phyloP scores from a whole-genome alignment of 2,329 filamentous ascomycete species.

The Cercospora zeina region DNA sequence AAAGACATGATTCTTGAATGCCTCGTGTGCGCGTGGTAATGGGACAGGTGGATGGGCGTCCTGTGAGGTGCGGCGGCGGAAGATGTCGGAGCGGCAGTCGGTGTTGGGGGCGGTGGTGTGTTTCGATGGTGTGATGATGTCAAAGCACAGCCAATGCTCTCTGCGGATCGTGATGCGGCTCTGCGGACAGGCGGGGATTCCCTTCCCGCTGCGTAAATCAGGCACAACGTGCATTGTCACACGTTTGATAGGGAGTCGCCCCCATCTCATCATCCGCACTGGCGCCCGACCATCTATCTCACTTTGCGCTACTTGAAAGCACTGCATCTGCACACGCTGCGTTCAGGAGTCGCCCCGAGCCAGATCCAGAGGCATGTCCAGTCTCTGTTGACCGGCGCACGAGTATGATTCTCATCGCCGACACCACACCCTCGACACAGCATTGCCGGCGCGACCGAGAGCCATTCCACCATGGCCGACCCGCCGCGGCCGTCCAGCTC shows the following conservation, averaged over 20 bases:
- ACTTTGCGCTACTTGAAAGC: not conserved
- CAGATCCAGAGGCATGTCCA: not conserved
- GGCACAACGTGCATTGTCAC: constrained; percentile 1
- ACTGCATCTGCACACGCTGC: not conserved
- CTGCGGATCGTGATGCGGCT: constrained; percentile 5
- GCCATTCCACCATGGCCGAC: constrained; percentile 8
- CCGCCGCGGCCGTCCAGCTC: constrained; percentile 16
- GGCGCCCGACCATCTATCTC: constrained; percentile 4
- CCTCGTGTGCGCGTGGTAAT: too few species aligned
- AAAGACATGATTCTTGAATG: constrained; percentile 45
- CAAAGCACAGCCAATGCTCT: constrained; percentile 13
- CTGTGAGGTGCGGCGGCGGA: constrained; percentile 22
- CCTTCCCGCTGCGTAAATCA: not conserved
- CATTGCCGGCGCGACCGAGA: constrained; percentile 2
- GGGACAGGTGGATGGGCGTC: too few species aligned
- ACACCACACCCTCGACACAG: constrained; percentile 7
- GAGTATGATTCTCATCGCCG: constrained; percentile 17
- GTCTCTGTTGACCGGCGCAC: constrained; percentile 3
- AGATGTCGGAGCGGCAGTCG: constrained; percentile 15
- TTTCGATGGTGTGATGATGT: constrained; percentile 9
- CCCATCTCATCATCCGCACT: not conserved
- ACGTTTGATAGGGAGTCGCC: not conserved
- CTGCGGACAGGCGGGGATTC: not conserved
- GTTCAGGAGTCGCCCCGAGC: not conserved
- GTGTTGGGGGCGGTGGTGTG: constrained; percentile 3